Conservation (phyloP, 129 eudicot species). For the Mikania micrantha region DNA sequence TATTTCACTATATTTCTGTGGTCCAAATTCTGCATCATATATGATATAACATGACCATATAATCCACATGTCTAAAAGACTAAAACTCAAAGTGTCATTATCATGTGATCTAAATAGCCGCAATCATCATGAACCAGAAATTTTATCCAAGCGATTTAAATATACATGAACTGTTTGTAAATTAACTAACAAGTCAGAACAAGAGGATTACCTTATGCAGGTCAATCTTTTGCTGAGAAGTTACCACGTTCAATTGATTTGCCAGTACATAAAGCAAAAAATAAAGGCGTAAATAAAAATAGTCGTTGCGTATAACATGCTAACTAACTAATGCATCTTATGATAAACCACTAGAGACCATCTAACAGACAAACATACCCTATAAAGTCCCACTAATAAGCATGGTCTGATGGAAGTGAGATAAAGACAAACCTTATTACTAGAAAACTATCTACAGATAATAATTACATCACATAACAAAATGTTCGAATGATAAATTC, state of each 20-base stretch:
- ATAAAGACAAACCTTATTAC: no score
- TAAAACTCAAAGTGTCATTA: no score
- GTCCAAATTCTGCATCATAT: slow-evolving; percentile 67
- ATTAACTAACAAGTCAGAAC: not conserved
- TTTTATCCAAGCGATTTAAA: not conserved
- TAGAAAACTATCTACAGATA: no score
- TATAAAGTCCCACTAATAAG: no score
- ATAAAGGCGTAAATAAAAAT: slow-evolving; percentile 8
- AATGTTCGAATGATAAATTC: no score
- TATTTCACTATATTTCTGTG: no score
- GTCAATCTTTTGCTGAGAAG: slow-evolving; percentile 90
- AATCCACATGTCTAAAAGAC: no score
- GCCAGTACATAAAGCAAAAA: slow-evolving; percentile 29
- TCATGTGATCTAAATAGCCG: no score
- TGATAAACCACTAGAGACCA: not conserved
- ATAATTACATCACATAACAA: no score
- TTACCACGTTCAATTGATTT: slow-evolving; percentile 11
- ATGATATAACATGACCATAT: no score
- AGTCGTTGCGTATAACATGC: not conserved
- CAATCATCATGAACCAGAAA: not conserved
- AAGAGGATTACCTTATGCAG: slow-evolving; percentile 65
- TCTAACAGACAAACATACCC: no score
- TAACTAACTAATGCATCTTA: slow-evolving; percentile 4
- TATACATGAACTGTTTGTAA: not conserved
- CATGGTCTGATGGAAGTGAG: no score